Evolutionary conservation across 768 basidiomycete species (phyloP), one percentile per base, ranked within the genome.

Genomic region (Lentinus tigrinus): DNA sequence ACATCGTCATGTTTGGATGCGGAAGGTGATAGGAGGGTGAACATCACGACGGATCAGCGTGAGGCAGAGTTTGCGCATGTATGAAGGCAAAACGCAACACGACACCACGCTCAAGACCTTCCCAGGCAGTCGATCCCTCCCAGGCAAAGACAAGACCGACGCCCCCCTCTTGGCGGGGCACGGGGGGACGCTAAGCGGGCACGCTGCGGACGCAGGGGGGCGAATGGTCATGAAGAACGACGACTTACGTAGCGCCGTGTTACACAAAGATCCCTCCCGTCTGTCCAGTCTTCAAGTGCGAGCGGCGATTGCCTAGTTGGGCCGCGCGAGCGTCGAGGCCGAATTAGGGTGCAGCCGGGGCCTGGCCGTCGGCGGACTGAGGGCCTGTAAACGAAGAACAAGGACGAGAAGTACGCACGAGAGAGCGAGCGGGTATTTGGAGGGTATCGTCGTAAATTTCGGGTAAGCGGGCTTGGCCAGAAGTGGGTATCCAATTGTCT

Each of bases 381-480:
- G 53, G 53, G 28, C 28, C 10, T 11, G 40, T 48, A 47, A 23
- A 21, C 31, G 21, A 54, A 47, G 37, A 51, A 47, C 36, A 51
- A 47, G 49, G 58, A 52, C 31, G 38, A 27, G 58, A 60, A 46
- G 48, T 53, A 46, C 58, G 58, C 43, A 60, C 53, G 36, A 31
- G 54, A 40, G 42, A 47, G 47, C n/a, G n/a, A 36, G 53, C 26
- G 38, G 54, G 59, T 55, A 60, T 60, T 51, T 43, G 47, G 28
- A 54, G 58, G 59, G 59, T 60, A 60, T 60, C 48, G 53, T 60
- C 55, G 59, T 60, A 60, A 56, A 52, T 52, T 56, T 60, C 58
- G 59, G 54, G 49, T 36, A 60, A 56, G 49, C 49, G 48, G 43
- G 49, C 43, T 49, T 52, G 52, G 53, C 54, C 59, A 38, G 54